Evolutionary conservation across 371 early-diverging fungal species (phyloP).

Genomic region (Lichtheimia corymbifera): DNA sequence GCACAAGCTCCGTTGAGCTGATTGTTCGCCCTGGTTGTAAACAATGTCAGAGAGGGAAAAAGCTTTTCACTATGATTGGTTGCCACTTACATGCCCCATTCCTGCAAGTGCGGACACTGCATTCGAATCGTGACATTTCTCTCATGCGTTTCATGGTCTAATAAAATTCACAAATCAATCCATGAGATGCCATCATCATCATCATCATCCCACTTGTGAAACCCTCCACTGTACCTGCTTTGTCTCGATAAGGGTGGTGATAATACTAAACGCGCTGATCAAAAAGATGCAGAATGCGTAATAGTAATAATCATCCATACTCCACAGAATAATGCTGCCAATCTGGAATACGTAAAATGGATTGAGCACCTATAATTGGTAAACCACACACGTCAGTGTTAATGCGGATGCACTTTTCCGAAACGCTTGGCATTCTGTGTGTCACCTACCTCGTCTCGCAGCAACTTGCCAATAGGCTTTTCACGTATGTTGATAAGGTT

Average conservation of each 20-base stretch:
- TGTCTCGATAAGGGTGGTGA: conserved; percentile 84
- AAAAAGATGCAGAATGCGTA: conserved; percentile 93
- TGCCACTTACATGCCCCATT: conserved; percentile 60
- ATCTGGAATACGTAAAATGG: conserved; percentile 97
- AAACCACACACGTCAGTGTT: background rate
- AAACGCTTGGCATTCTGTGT: background rate
- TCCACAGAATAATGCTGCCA: conserved; percentile 89
- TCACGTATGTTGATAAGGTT: conserved; percentile 85
- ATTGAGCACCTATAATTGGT: conserved; percentile 48
- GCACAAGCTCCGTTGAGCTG: conserved; percentile 89
- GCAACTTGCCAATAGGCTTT: conserved; percentile 71
- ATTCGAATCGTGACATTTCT: conserved; percentile 86
- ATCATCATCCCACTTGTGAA: background rate
- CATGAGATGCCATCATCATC: background rate
- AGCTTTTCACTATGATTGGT: background rate
- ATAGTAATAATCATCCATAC: conserved; percentile 91
- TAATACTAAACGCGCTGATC: conserved; percentile 76
- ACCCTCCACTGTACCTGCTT: conserved; percentile 53
- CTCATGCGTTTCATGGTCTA: conserved; percentile 78
- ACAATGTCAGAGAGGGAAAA: background rate
- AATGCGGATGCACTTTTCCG: background rate
- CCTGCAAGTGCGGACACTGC: conserved; percentile 76
- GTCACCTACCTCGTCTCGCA: conserved; percentile 79
- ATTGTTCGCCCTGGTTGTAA: conserved; percentile 48
- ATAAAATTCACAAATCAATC: background rate